These are phyloP conservation scores for Acer negundo DNA, from an alignment of 345 rosid species.

Conservation along the genomic window DNA sequence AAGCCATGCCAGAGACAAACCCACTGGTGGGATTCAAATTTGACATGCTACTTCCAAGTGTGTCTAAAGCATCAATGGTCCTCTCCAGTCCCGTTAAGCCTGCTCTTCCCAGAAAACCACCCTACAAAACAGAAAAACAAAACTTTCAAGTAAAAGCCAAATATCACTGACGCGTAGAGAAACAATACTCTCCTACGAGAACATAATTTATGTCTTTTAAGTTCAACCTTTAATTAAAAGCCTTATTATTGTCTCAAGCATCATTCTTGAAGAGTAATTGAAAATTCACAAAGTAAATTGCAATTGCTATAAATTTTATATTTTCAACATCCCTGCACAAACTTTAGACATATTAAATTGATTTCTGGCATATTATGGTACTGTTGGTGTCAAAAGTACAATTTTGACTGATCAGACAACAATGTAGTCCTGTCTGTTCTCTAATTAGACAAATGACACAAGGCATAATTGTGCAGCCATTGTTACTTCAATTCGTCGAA, in stretches of 20 bases:
- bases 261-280: neutral
- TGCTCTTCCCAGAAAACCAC: conserved; percentile 55
- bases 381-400: neutral
- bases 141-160: neutral
- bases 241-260: neutral
- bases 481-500: neutral
- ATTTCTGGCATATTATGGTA: neutral
- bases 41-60: conserved; percentile 78
- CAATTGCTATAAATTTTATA: neutral
- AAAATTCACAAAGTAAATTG: neutral
- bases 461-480: neutral
- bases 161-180: no score
- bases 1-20: conserved; percentile 50
- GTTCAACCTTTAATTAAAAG: neutral
- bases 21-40: conserved; percentile 60
- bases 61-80: conserved; percentile 74
- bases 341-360: neutral
- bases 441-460: neutral
- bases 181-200: neutral
- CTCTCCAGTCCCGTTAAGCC: conserved; percentile 62
- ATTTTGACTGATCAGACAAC: neutral
- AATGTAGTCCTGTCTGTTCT: neutral
- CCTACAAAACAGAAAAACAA: conserved; percentile 30
- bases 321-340: neutral
- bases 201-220: neutral